A percentile compares a stretch with the other conserved stretches of the same genome.
Conservation (phyloP, 2,329 filamentous ascomycete genomes). For the Triangularia verruculosa region DNA sequence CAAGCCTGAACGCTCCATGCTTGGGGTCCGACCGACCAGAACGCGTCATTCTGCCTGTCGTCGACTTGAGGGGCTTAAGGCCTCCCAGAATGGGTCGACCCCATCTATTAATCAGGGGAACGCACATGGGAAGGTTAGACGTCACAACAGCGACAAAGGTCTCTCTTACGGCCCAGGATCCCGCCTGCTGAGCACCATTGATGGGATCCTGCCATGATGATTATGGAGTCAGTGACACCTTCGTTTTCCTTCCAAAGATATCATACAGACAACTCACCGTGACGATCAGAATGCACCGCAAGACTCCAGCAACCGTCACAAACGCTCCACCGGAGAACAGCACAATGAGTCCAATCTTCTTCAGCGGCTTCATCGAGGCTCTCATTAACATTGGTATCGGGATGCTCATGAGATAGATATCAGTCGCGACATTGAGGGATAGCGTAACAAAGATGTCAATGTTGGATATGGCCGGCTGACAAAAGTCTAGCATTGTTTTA, state of each 20-base stretch:
- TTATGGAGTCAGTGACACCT: background rate
- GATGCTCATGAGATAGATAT: constrained; percentile 41
- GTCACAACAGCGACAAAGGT: constrained; percentile 40
- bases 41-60: constrained; percentile 3
- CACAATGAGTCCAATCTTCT: constrained; percentile 51
- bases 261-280: constrained; percentile 27
- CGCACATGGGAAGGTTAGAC: constrained; percentile 41
- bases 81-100: constrained; percentile 38
- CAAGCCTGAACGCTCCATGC: constrained; percentile 25
- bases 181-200: constrained; percentile 37
- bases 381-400: constrained; percentile 51
- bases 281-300: constrained; percentile 52
- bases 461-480: constrained; percentile 39
- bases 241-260: too few relatives aligned
- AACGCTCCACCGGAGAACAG: constrained; percentile 56
- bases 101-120: constrained; percentile 40
- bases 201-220: constrained; percentile 32
- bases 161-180: constrained; percentile 41
- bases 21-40: constrained; percentile 9
- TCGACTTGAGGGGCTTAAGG: constrained; percentile 31
- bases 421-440: constrained; percentile 40
- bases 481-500: constrained; percentile 43
- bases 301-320: constrained; percentile 51
- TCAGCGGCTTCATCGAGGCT: constrained; percentile 45
- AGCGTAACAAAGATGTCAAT: constrained; percentile 39